A percentile compares a stretch with the other conserved stretches of the same genome.
Conservation (phyloP, 805 yeast genomes). For the Alloascoidea africana region DNA sequence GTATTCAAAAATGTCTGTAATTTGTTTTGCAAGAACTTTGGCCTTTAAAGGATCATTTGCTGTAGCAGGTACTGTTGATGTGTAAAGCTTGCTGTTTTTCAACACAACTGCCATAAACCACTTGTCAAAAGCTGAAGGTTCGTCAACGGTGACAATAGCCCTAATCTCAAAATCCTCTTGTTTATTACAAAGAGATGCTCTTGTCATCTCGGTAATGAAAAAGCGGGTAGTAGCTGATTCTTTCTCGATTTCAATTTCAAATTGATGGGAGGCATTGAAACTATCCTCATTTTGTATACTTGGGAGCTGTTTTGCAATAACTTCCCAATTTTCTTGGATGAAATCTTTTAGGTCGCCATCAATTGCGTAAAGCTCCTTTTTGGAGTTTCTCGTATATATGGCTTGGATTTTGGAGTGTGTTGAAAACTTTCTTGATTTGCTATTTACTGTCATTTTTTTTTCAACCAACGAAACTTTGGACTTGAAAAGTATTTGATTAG, state of each 20-base stretch:
- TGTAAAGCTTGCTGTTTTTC: neutral
- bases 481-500: too few species aligned
- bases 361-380: neutral
- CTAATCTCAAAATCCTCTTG: neutral
- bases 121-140: too few species aligned
- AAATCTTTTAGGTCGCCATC: neutral
- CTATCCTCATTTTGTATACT: neutral
- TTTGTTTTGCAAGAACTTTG: neutral
- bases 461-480: too few species aligned
- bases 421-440: too few species aligned
- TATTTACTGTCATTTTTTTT: too few species aligned
- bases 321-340: neutral
- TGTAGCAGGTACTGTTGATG: neutral
- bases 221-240: neutral
- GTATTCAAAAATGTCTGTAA: constrained; percentile 27
- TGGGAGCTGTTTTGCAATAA: neutral
- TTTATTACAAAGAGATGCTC: neutral
- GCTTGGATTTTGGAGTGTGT: constrained; percentile 1
- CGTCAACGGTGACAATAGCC: too few species aligned
- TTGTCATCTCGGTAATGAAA: neutral
- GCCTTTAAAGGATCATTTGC: too few species aligned
- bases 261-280: neutral
- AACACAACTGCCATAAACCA: neutral
- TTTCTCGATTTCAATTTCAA: neutral
- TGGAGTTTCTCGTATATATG: neutral